phyloP scores from a whole-genome alignment of 2,329 filamentous ascomycete genomes.

The Plenodomus tracheiphilus region DNA sequence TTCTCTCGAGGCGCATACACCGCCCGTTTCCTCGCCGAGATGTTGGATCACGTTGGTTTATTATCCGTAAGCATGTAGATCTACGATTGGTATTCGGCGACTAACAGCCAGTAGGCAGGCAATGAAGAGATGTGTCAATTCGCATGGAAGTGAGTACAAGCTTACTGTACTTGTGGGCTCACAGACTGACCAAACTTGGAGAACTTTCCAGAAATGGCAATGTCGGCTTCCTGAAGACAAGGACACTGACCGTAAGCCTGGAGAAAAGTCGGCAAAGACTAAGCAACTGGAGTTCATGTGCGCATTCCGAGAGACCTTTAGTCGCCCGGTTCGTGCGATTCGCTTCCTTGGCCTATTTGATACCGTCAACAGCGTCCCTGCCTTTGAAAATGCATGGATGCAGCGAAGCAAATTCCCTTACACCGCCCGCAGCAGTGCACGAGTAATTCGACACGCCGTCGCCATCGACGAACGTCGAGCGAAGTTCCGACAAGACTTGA shows the following conservation, averaged over 20 bases:
- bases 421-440: slow-evolving; percentile 58
- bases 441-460: slow-evolving; percentile 69
- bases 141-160: slow-evolving; percentile 66
- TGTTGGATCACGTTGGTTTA: slow-evolving; percentile 81
- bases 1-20: slow-evolving; percentile 57
- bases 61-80: slow-evolving; percentile 53
- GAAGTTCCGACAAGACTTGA: slow-evolving; percentile 72
- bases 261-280: slow-evolving; percentile 56
- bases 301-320: slow-evolving; percentile 80
- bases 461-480: slow-evolving; percentile 72
- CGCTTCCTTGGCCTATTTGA: slow-evolving; percentile 80
- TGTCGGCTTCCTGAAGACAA: slow-evolving; percentile 50
- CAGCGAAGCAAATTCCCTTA: slow-evolving; percentile 75
- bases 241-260: slow-evolving; percentile 37
- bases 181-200: slow-evolving; percentile 1
- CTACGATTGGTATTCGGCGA: neutral
- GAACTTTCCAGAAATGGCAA: slow-evolving; percentile 73
- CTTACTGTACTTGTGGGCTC: neutral
- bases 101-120: slow-evolving; percentile 56
- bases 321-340: slow-evolving; percentile 72
- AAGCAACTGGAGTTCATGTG: slow-evolving; percentile 75
- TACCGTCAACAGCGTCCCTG: slow-evolving; percentile 78
- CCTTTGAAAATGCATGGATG: slow-evolving; percentile 77
- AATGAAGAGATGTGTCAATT: slow-evolving; percentile 86
- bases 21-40: slow-evolving; percentile 66